Percentiles rank a stretch among this genome's conserved stretches.
Conservation (phyloP, 306 rosid genomes). For the Quercus cerris region DNA sequence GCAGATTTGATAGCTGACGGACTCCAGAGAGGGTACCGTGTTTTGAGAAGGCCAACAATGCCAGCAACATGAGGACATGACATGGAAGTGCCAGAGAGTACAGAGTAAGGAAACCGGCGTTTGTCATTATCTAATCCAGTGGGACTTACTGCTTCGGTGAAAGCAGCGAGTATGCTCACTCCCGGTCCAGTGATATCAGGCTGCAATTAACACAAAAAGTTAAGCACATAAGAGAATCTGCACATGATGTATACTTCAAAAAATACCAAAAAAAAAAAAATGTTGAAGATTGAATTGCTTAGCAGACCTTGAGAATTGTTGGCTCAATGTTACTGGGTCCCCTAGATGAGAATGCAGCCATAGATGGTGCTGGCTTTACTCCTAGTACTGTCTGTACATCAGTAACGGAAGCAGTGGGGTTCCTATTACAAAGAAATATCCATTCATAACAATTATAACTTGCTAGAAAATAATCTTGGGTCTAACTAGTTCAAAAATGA, state of each 20-base stretch:
- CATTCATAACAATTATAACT: background rate
- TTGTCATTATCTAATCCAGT: conserved; percentile 17
- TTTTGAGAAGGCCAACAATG: conserved; percentile 41
- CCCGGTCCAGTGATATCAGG: conserved; percentile 69
- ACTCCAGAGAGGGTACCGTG: conserved; percentile 60
- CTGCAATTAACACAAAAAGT: conserved; percentile 26
- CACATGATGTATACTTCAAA: background rate
- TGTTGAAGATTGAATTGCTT: background rate
- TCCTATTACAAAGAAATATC: conserved; percentile 22
- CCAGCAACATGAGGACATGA: conserved; percentile 69
- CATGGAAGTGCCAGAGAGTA: conserved; percentile 57
- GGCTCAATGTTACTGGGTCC: conserved; percentile 54
- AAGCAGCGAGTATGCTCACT: conserved; percentile 43
- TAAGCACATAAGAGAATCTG: background rate
- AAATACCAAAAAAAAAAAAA: background rate
- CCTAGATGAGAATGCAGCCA: conserved; percentile 72
- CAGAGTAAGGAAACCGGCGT: conserved; percentile 26
- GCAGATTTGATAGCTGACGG: conserved; percentile 67
- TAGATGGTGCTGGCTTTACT: conserved; percentile 41
- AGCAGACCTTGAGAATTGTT: conserved; percentile 55
- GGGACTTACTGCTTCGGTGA: conserved; percentile 1
- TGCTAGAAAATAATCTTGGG: background rate
- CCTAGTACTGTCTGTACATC: conserved; percentile 32
- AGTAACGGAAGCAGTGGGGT: conserved; percentile 49
- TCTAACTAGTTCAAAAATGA: background rate